Conservation (phyloP, 768 basidiomycete genomes). For the Lactarius indigo region DNA sequence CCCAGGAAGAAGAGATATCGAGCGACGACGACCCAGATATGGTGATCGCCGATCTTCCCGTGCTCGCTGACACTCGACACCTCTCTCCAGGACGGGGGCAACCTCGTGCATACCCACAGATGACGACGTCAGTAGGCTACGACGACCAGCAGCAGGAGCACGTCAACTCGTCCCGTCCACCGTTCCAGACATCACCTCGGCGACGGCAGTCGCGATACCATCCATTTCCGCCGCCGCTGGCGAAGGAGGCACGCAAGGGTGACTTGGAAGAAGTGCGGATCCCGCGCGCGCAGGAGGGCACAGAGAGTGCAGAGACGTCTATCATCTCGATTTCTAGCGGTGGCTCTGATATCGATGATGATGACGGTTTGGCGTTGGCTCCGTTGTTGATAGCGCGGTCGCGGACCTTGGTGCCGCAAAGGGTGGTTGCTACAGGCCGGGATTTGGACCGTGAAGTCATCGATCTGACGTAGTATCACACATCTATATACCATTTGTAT, state of each 20-base stretch:
- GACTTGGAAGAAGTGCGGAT: not conserved
- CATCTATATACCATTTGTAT: not conserved
- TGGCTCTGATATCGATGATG: constrained; percentile 22
- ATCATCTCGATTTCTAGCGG: constrained; percentile 42
- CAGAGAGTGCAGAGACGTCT: constrained; percentile 18
- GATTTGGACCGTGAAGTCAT: constrained; percentile 33
- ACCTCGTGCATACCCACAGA: not conserved
- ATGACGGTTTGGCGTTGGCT: constrained; percentile 12
- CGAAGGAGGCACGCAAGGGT: not conserved
- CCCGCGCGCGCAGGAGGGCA: not conserved
- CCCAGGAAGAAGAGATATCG: constrained; percentile 3
- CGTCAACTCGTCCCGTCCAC: not conserved
- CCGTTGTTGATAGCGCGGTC: constrained; percentile 31
- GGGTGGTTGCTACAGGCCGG: not conserved
- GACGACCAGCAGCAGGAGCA: not conserved
- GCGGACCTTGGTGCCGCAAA: constrained; percentile 4
- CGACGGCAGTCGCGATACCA: not conserved
- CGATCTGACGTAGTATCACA: constrained; percentile 37
- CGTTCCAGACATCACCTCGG: not conserved
- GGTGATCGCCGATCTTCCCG: constrained; percentile 13
- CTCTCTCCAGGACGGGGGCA: not conserved
- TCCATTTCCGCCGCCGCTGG: not conserved
- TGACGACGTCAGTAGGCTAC: not conserved
- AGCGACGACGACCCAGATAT: constrained; percentile 15
- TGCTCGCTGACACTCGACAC: not conserved